phyloP scores from a whole-genome alignment of 164 flowering plant species.

The Euptelea pleiosperma region DNA sequence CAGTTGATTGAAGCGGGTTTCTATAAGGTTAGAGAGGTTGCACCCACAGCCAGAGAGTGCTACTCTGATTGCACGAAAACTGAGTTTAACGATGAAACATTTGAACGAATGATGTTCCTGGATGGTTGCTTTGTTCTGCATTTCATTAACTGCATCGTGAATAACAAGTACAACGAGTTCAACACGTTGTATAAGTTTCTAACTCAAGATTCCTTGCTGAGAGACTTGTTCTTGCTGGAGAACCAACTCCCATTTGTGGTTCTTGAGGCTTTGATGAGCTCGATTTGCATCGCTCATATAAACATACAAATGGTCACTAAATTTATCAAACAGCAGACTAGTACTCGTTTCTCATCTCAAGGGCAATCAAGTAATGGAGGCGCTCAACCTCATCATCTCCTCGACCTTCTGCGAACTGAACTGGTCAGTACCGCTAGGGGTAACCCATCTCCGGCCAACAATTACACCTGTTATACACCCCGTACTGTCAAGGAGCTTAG shows the following conservation, averaged over 20 bases:
- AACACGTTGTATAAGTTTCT: no score
- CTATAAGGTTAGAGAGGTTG: neutral
- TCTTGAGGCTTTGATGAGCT: neutral
- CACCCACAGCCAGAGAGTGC: conserved; percentile 4
- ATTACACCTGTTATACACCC: neutral
- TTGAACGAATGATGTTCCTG: conserved; percentile 13
- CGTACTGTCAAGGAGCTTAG: conserved; percentile 18
- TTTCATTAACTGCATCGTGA: neutral
- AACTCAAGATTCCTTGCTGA: neutral
- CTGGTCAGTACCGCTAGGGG: neutral
- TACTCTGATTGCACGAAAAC: conserved; percentile 8
- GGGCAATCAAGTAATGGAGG: neutral
- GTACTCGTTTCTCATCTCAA: neutral
- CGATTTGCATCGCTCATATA: neutral
- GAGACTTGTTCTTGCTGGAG: conserved; percentile 24
- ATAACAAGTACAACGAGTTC: neutral
- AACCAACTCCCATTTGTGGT: conserved; percentile 20
- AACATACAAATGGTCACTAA: neutral
- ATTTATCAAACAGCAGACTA: neutral
- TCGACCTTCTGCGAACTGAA: conserved; percentile 6
- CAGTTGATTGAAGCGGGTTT: neutral
- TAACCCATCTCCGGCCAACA: no score
- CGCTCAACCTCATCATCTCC: conserved; percentile 3
- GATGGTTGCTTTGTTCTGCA: conserved; percentile 17
- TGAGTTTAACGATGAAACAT: conserved; percentile 5